These are phyloP conservation scores for Clavariopsis aquatica DNA, from an alignment of 495 filamentous ascomycete species.

Conservation along the genomic window DNA sequence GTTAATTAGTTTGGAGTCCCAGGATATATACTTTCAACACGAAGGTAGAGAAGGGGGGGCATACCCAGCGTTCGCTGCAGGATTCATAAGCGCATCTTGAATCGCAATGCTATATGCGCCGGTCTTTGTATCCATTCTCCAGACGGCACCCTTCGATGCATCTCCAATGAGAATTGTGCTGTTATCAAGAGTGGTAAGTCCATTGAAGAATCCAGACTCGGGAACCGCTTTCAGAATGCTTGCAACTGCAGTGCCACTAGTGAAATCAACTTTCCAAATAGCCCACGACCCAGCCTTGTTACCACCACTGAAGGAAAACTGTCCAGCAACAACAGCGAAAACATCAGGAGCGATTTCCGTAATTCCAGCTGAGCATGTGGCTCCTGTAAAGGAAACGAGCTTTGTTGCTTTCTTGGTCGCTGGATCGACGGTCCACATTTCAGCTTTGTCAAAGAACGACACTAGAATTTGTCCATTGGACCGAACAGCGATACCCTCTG, in stretches of 20 bases:
- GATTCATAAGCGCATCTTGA: constrained; percentile 27
- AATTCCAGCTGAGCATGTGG: constrained; percentile 28
- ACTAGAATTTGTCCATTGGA: constrained; percentile 29
- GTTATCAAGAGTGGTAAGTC: constrained; percentile 46
- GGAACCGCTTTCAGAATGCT: constrained; percentile 46
- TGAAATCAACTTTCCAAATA: constrained; percentile 30
- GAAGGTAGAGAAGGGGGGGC: background rate
- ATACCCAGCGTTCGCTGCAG: constrained; percentile 38
- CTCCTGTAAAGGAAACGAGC: constrained; percentile 9
- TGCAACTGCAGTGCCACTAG: constrained; percentile 37
- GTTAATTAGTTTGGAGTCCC: background rate
- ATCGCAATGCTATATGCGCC: constrained; percentile 27
- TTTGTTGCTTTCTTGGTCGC: constrained; percentile 20
- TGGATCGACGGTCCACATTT: constrained; percentile 24
- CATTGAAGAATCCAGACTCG: constrained; percentile 49
- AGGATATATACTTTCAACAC: too few relatives aligned
- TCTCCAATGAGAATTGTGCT: constrained; percentile 46
- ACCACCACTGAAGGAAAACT: constrained; percentile 17
- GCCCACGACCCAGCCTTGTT: constrained; percentile 25
- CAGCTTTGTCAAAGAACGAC: constrained; percentile 29
- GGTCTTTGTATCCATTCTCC: constrained; percentile 16
- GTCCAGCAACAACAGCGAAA: constrained; percentile 29
- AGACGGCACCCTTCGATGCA: constrained; percentile 25
- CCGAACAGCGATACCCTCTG: constrained; percentile 26
- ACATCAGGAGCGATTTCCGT: constrained; percentile 26